Evolutionary conservation across 2,329 filamentous ascomycete genomes (phyloP).

Genomic region (Biscogniauxia mediterranea): DNA sequence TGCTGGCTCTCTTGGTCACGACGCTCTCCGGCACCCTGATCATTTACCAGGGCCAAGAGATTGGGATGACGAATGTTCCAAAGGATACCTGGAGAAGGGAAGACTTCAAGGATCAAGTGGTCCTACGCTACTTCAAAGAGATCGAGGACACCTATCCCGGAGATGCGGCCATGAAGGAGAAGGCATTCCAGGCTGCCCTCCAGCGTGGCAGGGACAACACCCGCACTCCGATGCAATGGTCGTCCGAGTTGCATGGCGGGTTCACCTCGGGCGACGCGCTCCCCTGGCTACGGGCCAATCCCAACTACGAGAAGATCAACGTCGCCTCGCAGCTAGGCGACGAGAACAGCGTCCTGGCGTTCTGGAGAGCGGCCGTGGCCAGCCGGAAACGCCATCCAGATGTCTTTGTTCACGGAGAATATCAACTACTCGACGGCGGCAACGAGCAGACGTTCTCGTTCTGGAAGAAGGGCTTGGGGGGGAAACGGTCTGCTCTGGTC

Average conservation of each 20-base stretch:
- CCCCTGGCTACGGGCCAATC: constrained; percentile 72
- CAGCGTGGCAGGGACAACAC: constrained; percentile 59
- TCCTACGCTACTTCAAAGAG: constrained; percentile 45
- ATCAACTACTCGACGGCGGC: neutral
- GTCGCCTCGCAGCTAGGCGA: constrained; percentile 52
- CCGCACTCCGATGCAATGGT: constrained; percentile 66
- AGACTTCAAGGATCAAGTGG: constrained; percentile 50
- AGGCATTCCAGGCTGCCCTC: constrained; percentile 4
- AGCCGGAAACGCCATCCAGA: constrained; percentile 53
- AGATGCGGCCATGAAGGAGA: constrained; percentile 3
- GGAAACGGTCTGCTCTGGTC: neutral
- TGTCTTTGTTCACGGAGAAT: neutral
- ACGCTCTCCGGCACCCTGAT: constrained; percentile 53
- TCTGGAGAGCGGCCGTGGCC: constrained; percentile 59
- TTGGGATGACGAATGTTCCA: constrained; percentile 57
- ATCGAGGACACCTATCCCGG: constrained; percentile 24
- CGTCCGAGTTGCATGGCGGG: constrained; percentile 62
- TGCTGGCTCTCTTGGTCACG: constrained; percentile 50
- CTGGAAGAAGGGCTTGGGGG: neutral
- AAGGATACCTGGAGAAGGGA: constrained; percentile 44
- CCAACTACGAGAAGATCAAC: constrained; percentile 62
- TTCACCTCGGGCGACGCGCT: constrained; percentile 43
- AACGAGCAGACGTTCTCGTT: neutral
- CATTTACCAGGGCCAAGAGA: constrained; percentile 61
- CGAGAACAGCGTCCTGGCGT: constrained; percentile 53